Evolutionary conservation across 208 protist species (phyloP), one percentile per base, ranked within the genome.

Genomic region (Trypanosoma caninum): DNA sequence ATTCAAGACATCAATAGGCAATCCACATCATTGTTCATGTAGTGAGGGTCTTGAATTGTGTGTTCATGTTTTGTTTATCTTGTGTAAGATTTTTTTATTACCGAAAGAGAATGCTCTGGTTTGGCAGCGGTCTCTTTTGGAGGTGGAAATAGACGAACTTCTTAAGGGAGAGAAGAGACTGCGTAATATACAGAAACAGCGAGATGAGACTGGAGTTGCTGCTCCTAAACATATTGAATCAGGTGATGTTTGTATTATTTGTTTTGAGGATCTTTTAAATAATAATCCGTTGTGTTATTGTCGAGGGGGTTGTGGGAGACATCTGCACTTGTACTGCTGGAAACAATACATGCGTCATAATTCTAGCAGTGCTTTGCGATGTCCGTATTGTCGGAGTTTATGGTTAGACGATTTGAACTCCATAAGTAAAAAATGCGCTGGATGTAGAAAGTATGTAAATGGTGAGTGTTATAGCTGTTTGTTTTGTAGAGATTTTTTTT

Each of bases 61-160:
- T 48, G 6, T 82, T 20, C 89, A 95, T 61, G 44, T 84, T 42
- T 56, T 95, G 16, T 76, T 77, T 54, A 60, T 93, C 10, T 56
- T 95, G 34, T 55, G 74, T 16, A 76, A 70, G 22, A 59, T 65
- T 6, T 84, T 84, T 46, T 64, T 64, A 9, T 25, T 93, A n/a
- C 31, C 46, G 0, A 31, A 41, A 9, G 60, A 57, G 27, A 87
- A 87, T 64, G 59, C 78, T 1, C 25, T 82, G 16, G 42, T 91
- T 37, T 95, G 83, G 84, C 89, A 95, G 61, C 47, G 38, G 2
- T 66, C 74, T 11, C 74, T 92, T 28, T 72, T 71, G 33, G 84
- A 79, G 42, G 46, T 78, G 14, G 80, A 93, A 66, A 42, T 93
- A 28, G 68, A 74, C 16, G 72, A 74, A 18, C 31, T 84, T 23